Evolutionary conservation across 495 filamentous ascomycete genomes (phyloP).

Genomic region (Acidiella bohemica): DNA sequence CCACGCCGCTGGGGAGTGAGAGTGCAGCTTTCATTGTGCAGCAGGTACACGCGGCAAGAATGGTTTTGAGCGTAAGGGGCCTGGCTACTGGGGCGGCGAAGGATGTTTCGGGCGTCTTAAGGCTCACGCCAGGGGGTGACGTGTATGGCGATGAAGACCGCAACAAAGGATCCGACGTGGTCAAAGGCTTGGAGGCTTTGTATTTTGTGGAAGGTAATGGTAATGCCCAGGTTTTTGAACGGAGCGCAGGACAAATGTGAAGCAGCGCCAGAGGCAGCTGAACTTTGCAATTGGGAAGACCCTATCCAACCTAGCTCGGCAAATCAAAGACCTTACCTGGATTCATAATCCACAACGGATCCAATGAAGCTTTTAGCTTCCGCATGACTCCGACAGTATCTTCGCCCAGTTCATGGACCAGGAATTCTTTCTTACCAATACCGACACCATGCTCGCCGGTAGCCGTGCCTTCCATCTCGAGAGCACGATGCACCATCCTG

Average conservation of each 20-base stretch:
- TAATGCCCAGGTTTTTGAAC: constrained; percentile 29
- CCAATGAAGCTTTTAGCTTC: constrained; percentile 67
- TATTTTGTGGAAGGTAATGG: constrained; percentile 70
- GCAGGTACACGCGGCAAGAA: constrained; percentile 58
- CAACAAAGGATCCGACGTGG: constrained; percentile 20
- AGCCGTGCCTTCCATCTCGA: constrained; percentile 90
- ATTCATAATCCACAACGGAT: constrained; percentile 84
- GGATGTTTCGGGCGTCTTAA: constrained; percentile 81
- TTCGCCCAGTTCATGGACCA: constrained; percentile 68
- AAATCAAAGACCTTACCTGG: constrained; percentile 58
- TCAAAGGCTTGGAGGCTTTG: constrained; percentile 54
- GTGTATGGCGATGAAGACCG: constrained; percentile 23
- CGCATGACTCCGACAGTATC: constrained; percentile 78
- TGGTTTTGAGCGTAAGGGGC: constrained; percentile 53
- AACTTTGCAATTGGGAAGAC: too few relatives aligned
- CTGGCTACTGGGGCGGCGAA: constrained; percentile 74
- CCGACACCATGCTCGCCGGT: constrained; percentile 76
- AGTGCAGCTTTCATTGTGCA: constrained; percentile 14
- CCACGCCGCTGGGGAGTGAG: constrained; percentile 50
- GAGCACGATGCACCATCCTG: constrained; percentile 73
- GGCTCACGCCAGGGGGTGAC: constrained; percentile 46
- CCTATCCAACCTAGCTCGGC: too few relatives aligned
- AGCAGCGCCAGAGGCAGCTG: too few relatives aligned
- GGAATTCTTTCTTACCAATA: constrained; percentile 69
- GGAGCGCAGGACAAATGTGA: too few relatives aligned